A percentile compares a stretch with the other conserved stretches of the same genome.
Conservation (phyloP, 2,329 filamentous ascomycete species). For the Talaromyces sp. region DNA sequence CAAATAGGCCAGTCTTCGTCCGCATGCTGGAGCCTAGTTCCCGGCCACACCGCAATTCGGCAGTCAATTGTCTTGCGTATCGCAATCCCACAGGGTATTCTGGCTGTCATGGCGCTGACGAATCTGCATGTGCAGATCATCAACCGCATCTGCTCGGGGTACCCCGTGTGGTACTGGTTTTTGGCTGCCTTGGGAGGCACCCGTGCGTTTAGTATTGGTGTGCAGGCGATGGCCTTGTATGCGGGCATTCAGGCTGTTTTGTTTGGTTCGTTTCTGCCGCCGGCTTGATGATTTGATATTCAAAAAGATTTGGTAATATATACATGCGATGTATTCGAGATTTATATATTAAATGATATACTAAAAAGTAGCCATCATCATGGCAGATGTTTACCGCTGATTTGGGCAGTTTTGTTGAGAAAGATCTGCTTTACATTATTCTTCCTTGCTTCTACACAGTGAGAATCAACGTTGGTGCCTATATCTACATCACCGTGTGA, state of each 20-base stretch:
- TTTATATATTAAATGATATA: not conserved
- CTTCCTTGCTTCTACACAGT: not conserved
- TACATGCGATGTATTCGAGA: not conserved
- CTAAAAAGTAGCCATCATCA: not conserved
- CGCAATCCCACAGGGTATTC: conserved; percentile 65
- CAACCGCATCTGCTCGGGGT: conserved; percentile 80
- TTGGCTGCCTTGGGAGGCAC: conserved; percentile 47
- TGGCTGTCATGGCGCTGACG: conserved; percentile 67
- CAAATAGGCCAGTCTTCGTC: conserved; percentile 1
- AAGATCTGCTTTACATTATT: not conserved
- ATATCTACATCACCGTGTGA: not conserved
- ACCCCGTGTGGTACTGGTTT: conserved; percentile 85
- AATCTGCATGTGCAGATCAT: conserved; percentile 94
- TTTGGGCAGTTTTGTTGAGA: not conserved
- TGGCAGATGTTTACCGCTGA: not conserved
- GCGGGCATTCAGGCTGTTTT: conserved; percentile 74
- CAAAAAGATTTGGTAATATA: not conserved
- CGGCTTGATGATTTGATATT: conserved; percentile 46
- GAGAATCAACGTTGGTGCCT: not conserved
- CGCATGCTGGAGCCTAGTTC: not conserved
- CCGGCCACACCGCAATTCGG: not conserved
- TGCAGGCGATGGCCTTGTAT: conserved; percentile 75
- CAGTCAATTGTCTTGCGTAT: conserved; percentile 47
- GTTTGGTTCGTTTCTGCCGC: conserved; percentile 86
- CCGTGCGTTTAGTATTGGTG: conserved; percentile 31